Evolutionary conservation across 1,284 basidiomycete species (phyloP), one percentile per base, ranked within the genome.

Genomic region (Leccinum angustisporum): DNA sequence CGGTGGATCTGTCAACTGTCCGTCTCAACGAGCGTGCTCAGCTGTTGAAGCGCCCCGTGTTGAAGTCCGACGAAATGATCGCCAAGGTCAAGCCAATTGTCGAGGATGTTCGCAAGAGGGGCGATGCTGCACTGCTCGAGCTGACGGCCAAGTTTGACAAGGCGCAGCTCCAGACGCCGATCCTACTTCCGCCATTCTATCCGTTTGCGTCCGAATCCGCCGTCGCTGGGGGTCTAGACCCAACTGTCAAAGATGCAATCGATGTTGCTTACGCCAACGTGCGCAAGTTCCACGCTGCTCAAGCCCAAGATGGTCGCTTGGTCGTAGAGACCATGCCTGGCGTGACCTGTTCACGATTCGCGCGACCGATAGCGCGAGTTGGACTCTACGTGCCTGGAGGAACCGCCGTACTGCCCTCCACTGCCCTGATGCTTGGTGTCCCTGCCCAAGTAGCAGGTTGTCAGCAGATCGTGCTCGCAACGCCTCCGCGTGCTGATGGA

Each of bases 381-480:
- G 97, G 97, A 40, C 80, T 99, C 57, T 99, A 99, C 78, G 94
- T 99, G 2, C 97, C 97, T 1, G 97, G 97, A 31, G 97, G 97
- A 38, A 98, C 97, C 1, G 97, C 97, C 1, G 87, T 99, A 54
- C 82, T 99, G 27, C 97, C 97, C 11, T 97, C 94, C 4, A 99
- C 97, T 3, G 97, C 97, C 6, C 84, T 99, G 67, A 98, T 98
- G 96, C 87, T 99, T 31, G 97, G 97, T 66, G 91, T 98, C 18
- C 97, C 97, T 4, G 97, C 97, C 1, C 96, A 98, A 76, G 97
- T 99, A 10, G 97, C 97, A 0, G 92, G 94, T 3, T 99, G 97
- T 79, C 87, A 87, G 61, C 88, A 94, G 68, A 90, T 98, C 64
- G 92, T 98, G 36, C 83, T 99, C 61, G 96, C 97, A 4, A 98